Conservation (phyloP, 768 basidiomycete genomes). For the Rhodosporidiobolus odoratus region DNA sequence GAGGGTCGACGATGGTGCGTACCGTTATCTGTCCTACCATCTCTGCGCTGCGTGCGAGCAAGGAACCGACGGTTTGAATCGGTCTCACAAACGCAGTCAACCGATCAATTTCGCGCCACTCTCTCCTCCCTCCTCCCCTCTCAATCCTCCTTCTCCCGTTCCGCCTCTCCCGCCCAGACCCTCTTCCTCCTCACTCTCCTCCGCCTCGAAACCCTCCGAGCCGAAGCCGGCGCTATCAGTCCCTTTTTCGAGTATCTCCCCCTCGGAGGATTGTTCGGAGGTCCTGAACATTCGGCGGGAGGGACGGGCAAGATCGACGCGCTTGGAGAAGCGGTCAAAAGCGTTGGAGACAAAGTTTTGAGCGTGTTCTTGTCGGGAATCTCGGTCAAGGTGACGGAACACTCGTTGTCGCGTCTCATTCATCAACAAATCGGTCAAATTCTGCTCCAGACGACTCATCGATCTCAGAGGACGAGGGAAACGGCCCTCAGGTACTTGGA, state of each 20-base stretch:
- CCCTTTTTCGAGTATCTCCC: slow-evolving; percentile 79
- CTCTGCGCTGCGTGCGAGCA: background rate
- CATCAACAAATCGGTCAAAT: slow-evolving; percentile 70
- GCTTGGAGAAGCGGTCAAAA: slow-evolving; percentile 35
- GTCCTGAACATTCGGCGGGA: slow-evolving; percentile 58
- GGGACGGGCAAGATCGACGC: background rate
- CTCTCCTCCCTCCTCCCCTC: slow-evolving; percentile 64
- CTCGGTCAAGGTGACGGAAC: background rate
- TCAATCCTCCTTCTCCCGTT: slow-evolving; percentile 63
- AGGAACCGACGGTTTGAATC: background rate
- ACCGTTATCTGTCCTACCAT: background rate
- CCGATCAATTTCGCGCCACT: slow-evolving; percentile 60
- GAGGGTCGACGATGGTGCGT: slow-evolving; percentile 49
- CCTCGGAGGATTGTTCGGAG: slow-evolving; percentile 67
- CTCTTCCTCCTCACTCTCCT: slow-evolving; percentile 80
- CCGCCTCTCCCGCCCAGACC: slow-evolving; percentile 71
- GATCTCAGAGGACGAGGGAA: slow-evolving; percentile 72
- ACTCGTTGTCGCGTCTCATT: slow-evolving; percentile 53
- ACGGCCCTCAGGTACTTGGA: slow-evolving; percentile 77
- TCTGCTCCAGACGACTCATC: slow-evolving; percentile 72
- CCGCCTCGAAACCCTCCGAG: slow-evolving; percentile 81
- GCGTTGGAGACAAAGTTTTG: slow-evolving; percentile 73
- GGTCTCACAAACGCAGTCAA: slow-evolving; percentile 56
- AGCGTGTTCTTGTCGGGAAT: background rate
- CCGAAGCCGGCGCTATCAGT: slow-evolving; percentile 70